Base-by-base conservation (phyloP, 2,329 filamentous ascomycete genomes). In the Pestalotiopsis fici region DNA sequence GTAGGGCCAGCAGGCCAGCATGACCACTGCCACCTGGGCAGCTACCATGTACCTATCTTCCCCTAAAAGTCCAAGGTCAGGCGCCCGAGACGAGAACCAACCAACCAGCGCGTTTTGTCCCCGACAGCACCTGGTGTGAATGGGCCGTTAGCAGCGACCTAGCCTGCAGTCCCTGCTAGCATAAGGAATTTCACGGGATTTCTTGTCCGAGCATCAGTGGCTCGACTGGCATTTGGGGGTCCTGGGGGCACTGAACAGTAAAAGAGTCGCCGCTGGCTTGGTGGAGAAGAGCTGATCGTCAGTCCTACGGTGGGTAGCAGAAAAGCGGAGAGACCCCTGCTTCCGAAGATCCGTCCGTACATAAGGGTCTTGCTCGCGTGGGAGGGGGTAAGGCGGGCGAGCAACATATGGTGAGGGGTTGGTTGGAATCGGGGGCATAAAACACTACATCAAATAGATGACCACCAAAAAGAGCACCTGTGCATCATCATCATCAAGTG, bases 221-320 rank as follows among this genome's bases (percentile, higher is more conserved):
- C 39, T 43, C 39, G 39, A 43, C 39, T 12, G 39, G 39, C 13
- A 12, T 12, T 43, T 43, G 39, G 39, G 39, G 39, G n/a, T n/a
- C n/a, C 11, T 35, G 6, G 31, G 31, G 6, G 31, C 31, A 35
- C 31, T 35, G 31, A 35, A n/a, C n/a, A n/a, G n/a, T n/a, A n/a
- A n/a, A n/a, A 35, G 43, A 50, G 43, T 50, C 43, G 43, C 43
- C n/a, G 43, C 43, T 50, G 43, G 43, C 27, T 60, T 60, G 37
- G 28, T 60, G 57, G 57, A 60, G 57, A 60, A 60, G 57, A 37
- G 27, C 28, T 60, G n/a, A 21, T 60, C 28, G 57, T 50, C 43
- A 21, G 18, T 50, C 18, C 31, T 60, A 31, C n/a, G 28, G 27
- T 18, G n/a, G 21, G 31, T 18, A 60, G 28, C 57, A 31, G 57